Evolutionary conservation across 2,329 filamentous ascomycete genomes (phyloP).

Genomic region (Nigrograna mackinnonii): DNA sequence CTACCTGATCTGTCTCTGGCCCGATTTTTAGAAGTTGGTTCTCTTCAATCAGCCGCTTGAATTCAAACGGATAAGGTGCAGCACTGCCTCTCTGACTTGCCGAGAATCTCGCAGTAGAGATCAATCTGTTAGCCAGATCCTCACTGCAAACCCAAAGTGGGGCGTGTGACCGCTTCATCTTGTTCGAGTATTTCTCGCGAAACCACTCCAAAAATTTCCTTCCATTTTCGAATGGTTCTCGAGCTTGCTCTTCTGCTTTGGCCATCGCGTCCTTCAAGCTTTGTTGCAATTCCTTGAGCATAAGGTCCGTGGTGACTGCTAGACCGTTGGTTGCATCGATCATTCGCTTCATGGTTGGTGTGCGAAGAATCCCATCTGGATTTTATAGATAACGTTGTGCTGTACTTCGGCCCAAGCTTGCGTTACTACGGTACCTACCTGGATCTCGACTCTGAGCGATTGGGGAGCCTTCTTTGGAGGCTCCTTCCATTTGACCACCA

Average conservation of each 20-base stretch:
- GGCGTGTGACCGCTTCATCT: no score
- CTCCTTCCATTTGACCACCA: background rate
- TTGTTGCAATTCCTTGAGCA: slow-evolving; percentile 1
- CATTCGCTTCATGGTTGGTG: slow-evolving; percentile 2
- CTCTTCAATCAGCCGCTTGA: no score
- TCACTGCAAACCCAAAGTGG: no score
- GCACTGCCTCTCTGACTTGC: no score
- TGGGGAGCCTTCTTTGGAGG: background rate
- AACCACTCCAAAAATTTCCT: background rate
- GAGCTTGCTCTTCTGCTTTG: background rate
- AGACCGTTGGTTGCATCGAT: slow-evolving; percentile 3
- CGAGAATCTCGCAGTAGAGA: no score
- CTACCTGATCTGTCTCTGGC: no score
- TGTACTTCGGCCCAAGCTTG: slow-evolving; percentile 3
- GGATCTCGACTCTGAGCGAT: background rate
- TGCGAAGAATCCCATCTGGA: background rate
- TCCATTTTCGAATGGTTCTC: background rate
- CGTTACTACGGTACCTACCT: slow-evolving; percentile 1
- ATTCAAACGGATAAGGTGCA: no score
- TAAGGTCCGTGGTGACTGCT: background rate
- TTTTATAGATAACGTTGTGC: slow-evolving; percentile 3
- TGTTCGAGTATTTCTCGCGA: no score
- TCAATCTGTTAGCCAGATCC: no score
- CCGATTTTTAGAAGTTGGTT: no score
- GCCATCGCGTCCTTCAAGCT: background rate